Percentiles rank a stretch among this genome's conserved stretches.
Conservation (phyloP, 2,329 filamentous ascomycete species). For the Nectriaceae sp. region DNA sequence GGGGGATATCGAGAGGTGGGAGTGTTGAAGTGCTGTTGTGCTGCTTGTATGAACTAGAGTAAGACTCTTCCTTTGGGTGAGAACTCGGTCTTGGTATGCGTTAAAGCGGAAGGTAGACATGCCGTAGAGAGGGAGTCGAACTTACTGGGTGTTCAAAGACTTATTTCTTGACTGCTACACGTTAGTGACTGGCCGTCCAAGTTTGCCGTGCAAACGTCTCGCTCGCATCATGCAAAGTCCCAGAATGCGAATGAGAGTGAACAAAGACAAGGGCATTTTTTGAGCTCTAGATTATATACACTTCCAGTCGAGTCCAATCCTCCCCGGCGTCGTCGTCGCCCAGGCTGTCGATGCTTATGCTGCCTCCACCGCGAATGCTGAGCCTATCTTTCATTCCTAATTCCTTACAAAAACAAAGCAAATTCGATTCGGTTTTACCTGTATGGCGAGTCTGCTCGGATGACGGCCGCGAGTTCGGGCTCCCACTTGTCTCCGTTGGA, state of each 20-base stretch:
- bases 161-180: too few species aligned
- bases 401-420: constrained; percentile 7
- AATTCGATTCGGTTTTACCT: constrained; percentile 53
- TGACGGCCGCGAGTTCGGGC: constrained; percentile 89
- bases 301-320: constrained; percentile 8
- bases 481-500: constrained; percentile 97
- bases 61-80: too few species aligned
- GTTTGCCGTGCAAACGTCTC: too few species aligned
- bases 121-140: too few species aligned
- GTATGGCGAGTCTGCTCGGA: constrained; percentile 91
- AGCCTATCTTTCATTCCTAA: constrained; percentile 3
- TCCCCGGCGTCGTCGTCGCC: not conserved
- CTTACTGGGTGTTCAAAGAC: too few species aligned
- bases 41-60: too few species aligned
- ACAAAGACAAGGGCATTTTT: constrained; percentile 22
- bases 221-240: not conserved
- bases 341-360: constrained; percentile 4
- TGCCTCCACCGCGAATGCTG: too few species aligned
- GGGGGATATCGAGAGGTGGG: constrained; percentile 14
- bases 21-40: too few species aligned
- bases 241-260: not conserved
- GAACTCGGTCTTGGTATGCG: not conserved
- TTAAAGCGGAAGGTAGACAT: too few species aligned
- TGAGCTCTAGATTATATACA: constrained; percentile 34
- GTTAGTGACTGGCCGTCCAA: too few species aligned